These are phyloP conservation scores for Dendrobium huoshanense DNA, from an alignment of 106 monocot genomes.

Conservation along the genomic window DNA sequence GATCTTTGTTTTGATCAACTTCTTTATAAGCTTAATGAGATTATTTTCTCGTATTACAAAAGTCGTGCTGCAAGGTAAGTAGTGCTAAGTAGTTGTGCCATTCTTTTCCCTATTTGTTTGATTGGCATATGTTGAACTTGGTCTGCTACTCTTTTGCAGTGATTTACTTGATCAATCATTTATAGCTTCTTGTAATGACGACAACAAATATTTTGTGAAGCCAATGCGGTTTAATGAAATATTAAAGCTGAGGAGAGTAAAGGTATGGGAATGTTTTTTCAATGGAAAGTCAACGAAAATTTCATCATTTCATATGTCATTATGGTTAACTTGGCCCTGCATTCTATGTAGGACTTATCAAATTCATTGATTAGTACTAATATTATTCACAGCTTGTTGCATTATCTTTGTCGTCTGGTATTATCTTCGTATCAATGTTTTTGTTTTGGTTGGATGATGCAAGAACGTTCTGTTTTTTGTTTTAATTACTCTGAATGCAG, in stretches of 20 bases:
- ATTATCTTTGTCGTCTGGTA: neutral
- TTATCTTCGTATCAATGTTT: neutral
- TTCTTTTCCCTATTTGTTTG: neutral
- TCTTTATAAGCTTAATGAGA: constrained; percentile 79
- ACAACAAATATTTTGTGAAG: constrained; percentile 53
- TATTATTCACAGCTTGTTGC: neutral
- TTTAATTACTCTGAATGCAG: neutral
- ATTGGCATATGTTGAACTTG: neutral
- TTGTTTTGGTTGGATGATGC: neutral
- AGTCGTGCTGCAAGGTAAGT: constrained; percentile 79
- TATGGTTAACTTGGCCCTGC: neutral
- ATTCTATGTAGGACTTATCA: neutral
- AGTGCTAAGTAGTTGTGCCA: constrained; percentile 10
- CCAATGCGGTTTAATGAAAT: constrained; percentile 62
- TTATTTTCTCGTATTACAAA: constrained; percentile 85
- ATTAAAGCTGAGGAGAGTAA: constrained; percentile 82
- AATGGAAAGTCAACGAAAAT: neutral
- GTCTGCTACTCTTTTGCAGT: constrained; percentile 35
- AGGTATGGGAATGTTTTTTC: constrained; percentile 31
- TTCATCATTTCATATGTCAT: neutral
- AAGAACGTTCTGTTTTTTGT: neutral
- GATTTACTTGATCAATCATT: constrained; percentile 76
- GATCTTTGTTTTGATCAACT: constrained; percentile 98
- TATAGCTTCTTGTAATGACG: constrained; percentile 53
- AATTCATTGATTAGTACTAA: neutral